A percentile compares a stretch with the other conserved stretches of the same genome.
Conservation (phyloP, 495 filamentous ascomycete species). For the Cudoniella acicularis region DNA sequence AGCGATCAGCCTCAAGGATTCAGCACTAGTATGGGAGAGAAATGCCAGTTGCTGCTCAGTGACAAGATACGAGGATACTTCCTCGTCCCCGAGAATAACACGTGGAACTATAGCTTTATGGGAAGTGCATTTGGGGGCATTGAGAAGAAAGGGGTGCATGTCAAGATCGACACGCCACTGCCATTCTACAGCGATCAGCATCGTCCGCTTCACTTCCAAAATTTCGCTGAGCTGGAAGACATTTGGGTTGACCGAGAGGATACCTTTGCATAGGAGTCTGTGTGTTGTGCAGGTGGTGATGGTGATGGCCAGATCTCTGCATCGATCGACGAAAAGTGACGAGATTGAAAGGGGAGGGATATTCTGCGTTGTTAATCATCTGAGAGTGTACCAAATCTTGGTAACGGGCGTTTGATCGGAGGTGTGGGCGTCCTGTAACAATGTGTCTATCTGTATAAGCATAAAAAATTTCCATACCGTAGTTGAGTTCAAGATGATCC, state of each 20-base stretch:
- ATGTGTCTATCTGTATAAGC: constrained; percentile 3
- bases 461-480: constrained; percentile 4
- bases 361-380: background rate
- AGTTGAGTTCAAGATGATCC: background rate
- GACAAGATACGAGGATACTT: constrained; percentile 94
- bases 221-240: constrained; percentile 88
- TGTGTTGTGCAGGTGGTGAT: background rate
- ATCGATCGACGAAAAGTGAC: background rate
- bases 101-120: constrained; percentile 99
- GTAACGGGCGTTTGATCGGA: constrained; percentile 15
- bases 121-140: constrained; percentile 78
- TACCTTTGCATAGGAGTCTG: constrained; percentile 66
- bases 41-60: constrained; percentile 87
- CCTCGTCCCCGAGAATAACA: constrained; percentile 83
- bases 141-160: constrained; percentile 85
- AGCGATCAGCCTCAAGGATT: constrained; percentile 95
- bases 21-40: constrained; percentile 86
- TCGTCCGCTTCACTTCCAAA: constrained; percentile 89
- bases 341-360: background rate
- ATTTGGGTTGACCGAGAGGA: constrained; percentile 83
- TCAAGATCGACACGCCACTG: constrained; percentile 88
- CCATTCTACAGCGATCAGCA: constrained; percentile 93
- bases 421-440: background rate
- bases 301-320: background rate
- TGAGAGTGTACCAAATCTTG: constrained; percentile 5